phyloP scores from a whole-genome alignment of 2,329 filamentous ascomycete species.

The Paracamarosporium sp. region DNA sequence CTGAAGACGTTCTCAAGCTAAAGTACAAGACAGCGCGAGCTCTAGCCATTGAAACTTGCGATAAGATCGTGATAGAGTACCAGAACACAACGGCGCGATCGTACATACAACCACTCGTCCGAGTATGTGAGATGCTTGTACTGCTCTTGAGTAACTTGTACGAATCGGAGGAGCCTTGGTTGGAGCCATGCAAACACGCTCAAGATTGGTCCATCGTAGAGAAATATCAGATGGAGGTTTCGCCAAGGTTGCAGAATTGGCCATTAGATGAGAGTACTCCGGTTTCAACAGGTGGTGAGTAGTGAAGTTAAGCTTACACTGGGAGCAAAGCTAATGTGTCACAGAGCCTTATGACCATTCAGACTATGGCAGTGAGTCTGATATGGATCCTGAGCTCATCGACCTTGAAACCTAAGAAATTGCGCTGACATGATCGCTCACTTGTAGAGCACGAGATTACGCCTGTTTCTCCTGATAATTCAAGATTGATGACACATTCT shows the following conservation, averaged over 20 bases:
- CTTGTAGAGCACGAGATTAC: not conserved
- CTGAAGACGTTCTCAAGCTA: conserved; percentile 18
- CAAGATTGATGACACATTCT: not conserved
- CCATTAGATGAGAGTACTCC: conserved; percentile 35
- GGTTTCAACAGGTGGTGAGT: conserved; percentile 33
- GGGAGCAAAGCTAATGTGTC: not conserved
- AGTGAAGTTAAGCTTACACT: not conserved
- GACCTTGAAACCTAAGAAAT: conserved; percentile 19
- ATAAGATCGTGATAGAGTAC: conserved; percentile 33
- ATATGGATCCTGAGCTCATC: conserved; percentile 33
- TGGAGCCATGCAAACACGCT: conserved; percentile 25
- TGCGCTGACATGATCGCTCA: conserved; percentile 1
- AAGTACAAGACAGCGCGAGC: conserved; percentile 31
- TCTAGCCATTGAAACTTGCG: conserved; percentile 24
- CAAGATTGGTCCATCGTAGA: conserved; percentile 32
- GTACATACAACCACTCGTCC: conserved; percentile 34
- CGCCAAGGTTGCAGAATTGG: conserved; percentile 30
- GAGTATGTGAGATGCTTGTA: conserved; percentile 25
- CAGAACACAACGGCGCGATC: conserved; percentile 26
- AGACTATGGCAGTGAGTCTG: conserved; percentile 47
- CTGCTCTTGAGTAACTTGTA: conserved; percentile 25
- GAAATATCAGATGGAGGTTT: conserved; percentile 29
- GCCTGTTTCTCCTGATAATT: not conserved
- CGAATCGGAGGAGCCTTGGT: conserved; percentile 25
- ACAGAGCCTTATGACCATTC: conserved; percentile 42